Evolutionary conservation across 1,284 basidiomycete genomes (phyloP), one percentile per base, ranked within the genome.

Genomic region (Pisolithus thermaeus): DNA sequence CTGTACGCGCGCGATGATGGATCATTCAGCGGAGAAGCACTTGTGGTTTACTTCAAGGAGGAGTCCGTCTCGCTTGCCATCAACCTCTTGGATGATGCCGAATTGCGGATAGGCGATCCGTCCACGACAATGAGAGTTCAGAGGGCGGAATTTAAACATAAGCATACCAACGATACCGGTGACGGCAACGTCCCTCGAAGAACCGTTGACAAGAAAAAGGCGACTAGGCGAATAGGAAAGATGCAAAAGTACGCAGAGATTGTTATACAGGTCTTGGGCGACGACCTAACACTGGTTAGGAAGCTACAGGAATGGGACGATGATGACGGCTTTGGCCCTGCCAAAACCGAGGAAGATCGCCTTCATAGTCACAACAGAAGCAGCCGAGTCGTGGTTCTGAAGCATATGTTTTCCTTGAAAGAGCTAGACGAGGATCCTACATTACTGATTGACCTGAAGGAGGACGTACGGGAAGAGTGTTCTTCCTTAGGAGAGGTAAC

Each of bases 11-110:
- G 83, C 56, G 91, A 91, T 2, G 85, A 91, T 55, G 93, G 93
- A n/a, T 71, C 77, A 32, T 98, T 98, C 70, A 97, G 84, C 61
- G 96, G 97, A 32, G 96, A 99, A 59, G 96, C 96, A 1, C 73
- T 99, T 56, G 86, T 99, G 52, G 93, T 97, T 44, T 99, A 92
- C 69, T 97, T 98, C 77, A 97, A 97, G 68, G 92, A 96, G 64
- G 96, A 95, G 56, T 94, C 90, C 28, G 97, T 99, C 16, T 73
- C 77, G 11, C 76, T 99, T 49, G 96, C 95, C 2, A 71, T 93
- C 51, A 88, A 78, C 56, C 76, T 99, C 55, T 75, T 99, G 53
- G 95, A 98, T 67, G 96, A 98, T 56, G 92, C 91, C 1, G 92
- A 95, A 66, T 72, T 99, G 53, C 76, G 94, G 51, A 66, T 95